phyloP scores from a whole-genome alignment of 1,139 yeast genomes.

The Suhomyces bokatorum region DNA sequence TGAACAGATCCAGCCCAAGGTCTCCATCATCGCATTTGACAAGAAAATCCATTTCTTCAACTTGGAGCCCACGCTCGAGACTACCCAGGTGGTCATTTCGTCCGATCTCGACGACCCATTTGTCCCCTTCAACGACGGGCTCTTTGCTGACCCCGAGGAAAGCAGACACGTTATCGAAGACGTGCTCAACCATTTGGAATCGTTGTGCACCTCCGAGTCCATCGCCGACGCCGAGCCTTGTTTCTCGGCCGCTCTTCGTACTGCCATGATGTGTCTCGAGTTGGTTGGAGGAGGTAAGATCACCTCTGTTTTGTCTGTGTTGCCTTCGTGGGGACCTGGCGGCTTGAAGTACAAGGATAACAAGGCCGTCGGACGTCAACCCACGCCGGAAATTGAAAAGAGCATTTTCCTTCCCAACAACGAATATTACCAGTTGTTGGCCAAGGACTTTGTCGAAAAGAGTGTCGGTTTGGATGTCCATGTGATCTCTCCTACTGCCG shows the following conservation, averaged over 20 bases:
- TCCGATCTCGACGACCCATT: conserved; percentile 80
- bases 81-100: conserved; percentile 66
- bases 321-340: conserved; percentile 89
- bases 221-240: conserved; percentile 66
- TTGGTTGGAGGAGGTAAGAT: conserved; percentile 80
- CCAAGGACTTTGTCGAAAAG: conserved; percentile 54
- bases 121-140: conserved; percentile 74
- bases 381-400: conserved; percentile 56
- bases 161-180: conserved; percentile 64
- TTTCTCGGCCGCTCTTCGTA: conserved; percentile 75
- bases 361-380: conserved; percentile 35
- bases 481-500: conserved; percentile 62
- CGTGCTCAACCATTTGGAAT: conserved; percentile 63
- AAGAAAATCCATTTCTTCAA: conserved; percentile 74
- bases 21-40: conserved; percentile 76
- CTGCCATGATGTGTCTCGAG: conserved; percentile 66
- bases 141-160: conserved; percentile 77
- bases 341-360: conserved; percentile 57
- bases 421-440: conserved; percentile 62
- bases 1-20: conserved; percentile 27
- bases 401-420: conserved; percentile 57
- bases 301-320: conserved; percentile 60
- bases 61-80: conserved; percentile 53
- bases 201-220: conserved; percentile 36
- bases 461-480: conserved; percentile 80